These are phyloP conservation scores for Vaucheria bursata DNA, from an alignment of 352 stramenopile genomes.

Conservation along the genomic window DNA sequence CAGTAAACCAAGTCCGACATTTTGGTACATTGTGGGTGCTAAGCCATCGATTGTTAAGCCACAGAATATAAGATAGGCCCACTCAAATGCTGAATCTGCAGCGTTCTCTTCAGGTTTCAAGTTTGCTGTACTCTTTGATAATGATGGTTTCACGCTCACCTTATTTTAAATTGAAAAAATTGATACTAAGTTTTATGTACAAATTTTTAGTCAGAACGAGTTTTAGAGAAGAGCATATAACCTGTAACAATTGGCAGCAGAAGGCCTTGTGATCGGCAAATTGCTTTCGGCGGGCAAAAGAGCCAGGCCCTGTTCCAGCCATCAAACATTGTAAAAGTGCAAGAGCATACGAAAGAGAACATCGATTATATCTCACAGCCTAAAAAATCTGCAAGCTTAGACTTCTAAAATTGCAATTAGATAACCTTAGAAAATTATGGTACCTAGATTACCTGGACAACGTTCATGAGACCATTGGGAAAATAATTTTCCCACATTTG, in stretches of 20 bases:
- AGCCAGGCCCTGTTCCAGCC: neutral
- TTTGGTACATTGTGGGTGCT: constrained; percentile 11
- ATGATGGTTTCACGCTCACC: neutral
- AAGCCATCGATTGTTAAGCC: constrained; percentile 13
- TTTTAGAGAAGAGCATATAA: neutral
- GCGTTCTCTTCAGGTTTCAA: neutral
- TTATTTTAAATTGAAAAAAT: neutral
- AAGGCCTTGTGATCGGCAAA: constrained; percentile 32
- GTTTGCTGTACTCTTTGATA: neutral
- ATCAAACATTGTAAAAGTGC: constrained; percentile 16
- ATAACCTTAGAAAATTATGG: neutral
- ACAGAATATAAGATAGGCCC: constrained; percentile 44
- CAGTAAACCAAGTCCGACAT: constrained; percentile 3
- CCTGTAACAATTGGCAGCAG: constrained; percentile 44
- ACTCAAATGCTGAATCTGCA: constrained; percentile 35
- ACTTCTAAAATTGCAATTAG: neutral
- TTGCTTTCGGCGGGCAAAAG: neutral
- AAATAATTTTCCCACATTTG: constrained; percentile 34
- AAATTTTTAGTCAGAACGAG: neutral
- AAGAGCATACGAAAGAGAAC: constrained; percentile 21
- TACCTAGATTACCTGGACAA: neutral
- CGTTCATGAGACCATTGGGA: constrained; percentile 30
- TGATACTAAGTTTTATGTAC: neutral
- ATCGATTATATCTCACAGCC: constrained; percentile 3
- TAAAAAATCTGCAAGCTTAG: neutral